Evolutionary conservation across 192 early-diverging fungal genomes (phyloP).

Genomic region (Gaertneriomyces sp.): DNA sequence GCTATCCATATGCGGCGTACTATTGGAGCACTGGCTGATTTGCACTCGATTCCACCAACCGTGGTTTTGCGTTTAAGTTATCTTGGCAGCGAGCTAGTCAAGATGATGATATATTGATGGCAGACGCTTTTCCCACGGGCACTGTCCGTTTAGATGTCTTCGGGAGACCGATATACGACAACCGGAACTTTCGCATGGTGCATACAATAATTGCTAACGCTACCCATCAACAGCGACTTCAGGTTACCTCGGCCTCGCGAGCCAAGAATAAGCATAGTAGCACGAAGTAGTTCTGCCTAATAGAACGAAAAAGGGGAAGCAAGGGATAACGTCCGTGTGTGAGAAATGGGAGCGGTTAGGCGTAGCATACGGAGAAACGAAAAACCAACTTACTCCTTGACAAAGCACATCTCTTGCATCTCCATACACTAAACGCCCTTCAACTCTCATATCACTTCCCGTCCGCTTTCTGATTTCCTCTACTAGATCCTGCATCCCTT

Average conservation of each 20-base stretch:
- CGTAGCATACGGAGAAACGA: too few relatives aligned
- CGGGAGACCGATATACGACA: neutral
- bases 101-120: too few relatives aligned
- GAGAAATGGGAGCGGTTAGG: too few relatives aligned
- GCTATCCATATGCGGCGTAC: too few relatives aligned
- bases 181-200: constrained; percentile 3
- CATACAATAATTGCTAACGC: neutral
- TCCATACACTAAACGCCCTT: constrained; percentile 2
- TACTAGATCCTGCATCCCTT: constrained; percentile 1
- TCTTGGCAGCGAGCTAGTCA: too few relatives aligned
- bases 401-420: constrained; percentile 4
- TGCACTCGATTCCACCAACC: too few relatives aligned
- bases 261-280: constrained; percentile 6
- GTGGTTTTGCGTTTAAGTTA: too few relatives aligned
- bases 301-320: too few relatives aligned
- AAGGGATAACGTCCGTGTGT: too few relatives aligned
- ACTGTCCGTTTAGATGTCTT: too few relatives aligned
- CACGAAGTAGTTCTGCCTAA: neutral
- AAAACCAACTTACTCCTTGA: neutral
- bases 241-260: neutral
- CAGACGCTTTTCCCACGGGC: too few relatives aligned
- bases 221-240: constrained; percentile 1
- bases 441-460: neutral
- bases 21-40: too few relatives aligned
- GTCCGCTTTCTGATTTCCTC: neutral